phyloP scores from a whole-genome alignment of 345 rosid genomes.

The Isatis tinctoria region DNA sequence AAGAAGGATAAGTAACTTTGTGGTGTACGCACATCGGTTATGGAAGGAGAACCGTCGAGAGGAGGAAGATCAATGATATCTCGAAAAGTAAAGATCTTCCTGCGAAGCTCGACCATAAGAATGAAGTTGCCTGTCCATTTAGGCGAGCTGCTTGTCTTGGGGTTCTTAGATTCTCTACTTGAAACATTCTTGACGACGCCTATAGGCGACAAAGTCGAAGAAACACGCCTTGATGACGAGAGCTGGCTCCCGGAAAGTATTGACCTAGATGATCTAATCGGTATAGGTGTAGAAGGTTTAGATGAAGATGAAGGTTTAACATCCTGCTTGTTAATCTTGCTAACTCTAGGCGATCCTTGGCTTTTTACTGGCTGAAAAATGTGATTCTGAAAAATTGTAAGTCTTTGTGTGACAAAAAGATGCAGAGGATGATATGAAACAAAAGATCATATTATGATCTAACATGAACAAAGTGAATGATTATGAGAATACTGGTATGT shows the following conservation, averaged over 20 bases:
- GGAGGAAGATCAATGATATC: conserved; percentile 67
- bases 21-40: conserved; percentile 41
- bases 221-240: conserved; percentile 24
- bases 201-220: conserved; percentile 14
- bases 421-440: background rate
- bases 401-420: background rate
- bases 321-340: conserved; percentile 32
- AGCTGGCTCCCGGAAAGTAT: background rate
- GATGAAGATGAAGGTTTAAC: conserved; percentile 24
- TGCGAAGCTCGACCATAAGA: conserved; percentile 61
- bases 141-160: conserved; percentile 32
- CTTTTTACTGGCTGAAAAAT: conserved; percentile 32
- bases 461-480: background rate
- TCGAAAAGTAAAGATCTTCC: conserved; percentile 59
- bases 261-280: conserved; percentile 31
- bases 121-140: conserved; percentile 37
- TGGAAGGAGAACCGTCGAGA: conserved; percentile 42
- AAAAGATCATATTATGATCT: background rate
- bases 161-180: conserved; percentile 28
- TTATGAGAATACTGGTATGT: background rate
- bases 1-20: background rate
- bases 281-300: conserved; percentile 21
- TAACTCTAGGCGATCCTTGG: conserved; percentile 25
- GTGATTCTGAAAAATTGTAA: background rate
- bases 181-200: conserved; percentile 18